Percentiles rank a stretch among this genome's conserved stretches.
phyloP scores from a whole-genome alignment of 2,329 filamentous ascomycete genomes.

The Aspergillus fumigatus region DNA sequence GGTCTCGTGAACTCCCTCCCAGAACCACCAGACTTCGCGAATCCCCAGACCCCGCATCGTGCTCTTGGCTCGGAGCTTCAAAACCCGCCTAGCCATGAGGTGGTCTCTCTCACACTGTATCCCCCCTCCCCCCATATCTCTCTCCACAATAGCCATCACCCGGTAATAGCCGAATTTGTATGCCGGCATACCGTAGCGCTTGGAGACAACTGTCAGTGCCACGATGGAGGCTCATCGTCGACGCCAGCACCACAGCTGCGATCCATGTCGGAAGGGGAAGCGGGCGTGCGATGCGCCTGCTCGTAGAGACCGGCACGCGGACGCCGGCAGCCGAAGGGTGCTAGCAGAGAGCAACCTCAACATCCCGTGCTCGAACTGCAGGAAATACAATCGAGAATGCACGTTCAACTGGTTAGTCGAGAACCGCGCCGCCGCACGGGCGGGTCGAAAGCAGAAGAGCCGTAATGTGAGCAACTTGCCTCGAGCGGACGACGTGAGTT shows the following conservation, averaged over 20 bases:
- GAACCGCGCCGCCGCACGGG: conserved; percentile 10
- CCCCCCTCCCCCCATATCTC: background rate
- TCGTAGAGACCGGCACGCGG: background rate
- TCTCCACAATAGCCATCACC: background rate
- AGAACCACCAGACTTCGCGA: background rate
- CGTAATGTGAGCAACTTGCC: background rate
- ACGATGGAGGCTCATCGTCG: background rate
- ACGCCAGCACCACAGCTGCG: conserved; percentile 39
- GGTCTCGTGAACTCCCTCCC: background rate
- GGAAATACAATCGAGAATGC: conserved; percentile 42
- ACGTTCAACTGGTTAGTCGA: conserved; percentile 43
- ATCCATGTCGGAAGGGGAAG: conserved; percentile 45
- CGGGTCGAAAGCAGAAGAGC: conserved; percentile 2
- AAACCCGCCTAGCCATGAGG: background rate
- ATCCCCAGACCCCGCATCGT: background rate
- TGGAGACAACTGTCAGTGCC: background rate
- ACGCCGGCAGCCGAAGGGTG: background rate
- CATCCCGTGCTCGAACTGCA: conserved; percentile 39
- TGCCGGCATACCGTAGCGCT: background rate
- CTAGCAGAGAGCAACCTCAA: conserved; percentile 12
- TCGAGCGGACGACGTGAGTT: background rate
- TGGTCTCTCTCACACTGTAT: background rate
- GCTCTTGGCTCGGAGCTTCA: background rate
- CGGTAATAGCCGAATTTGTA: background rate
- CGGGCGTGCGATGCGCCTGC: conserved; percentile 40